Evolutionary conservation across 202 grass and related monocot species (phyloP).

Genomic region (Zizania palustris): DNA sequence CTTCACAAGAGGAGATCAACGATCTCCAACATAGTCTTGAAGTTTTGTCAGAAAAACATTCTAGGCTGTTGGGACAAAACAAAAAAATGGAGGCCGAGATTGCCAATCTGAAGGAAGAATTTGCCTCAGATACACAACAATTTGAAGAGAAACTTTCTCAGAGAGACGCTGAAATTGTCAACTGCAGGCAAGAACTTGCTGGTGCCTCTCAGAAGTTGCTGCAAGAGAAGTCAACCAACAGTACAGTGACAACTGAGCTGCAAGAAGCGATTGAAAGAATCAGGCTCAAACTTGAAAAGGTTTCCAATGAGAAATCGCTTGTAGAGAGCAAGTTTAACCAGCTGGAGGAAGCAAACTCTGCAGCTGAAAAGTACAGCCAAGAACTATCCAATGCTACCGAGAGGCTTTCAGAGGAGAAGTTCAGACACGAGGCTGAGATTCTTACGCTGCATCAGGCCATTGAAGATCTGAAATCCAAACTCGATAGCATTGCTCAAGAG

Average conservation of each 20-base stretch:
- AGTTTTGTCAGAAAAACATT: conserved; percentile 40
- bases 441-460: conserved; percentile 51
- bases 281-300: conserved; percentile 46
- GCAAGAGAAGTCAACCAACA: conserved; percentile 50
- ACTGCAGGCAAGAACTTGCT: conserved; percentile 55
- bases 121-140: conserved; percentile 38
- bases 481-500: conserved; percentile 47
- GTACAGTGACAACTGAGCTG: conserved; percentile 39
- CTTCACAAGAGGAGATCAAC: conserved; percentile 39
- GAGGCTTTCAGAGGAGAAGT: conserved; percentile 70
- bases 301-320: conserved; percentile 51
- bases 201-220: conserved; percentile 48
- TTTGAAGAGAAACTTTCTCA: conserved; percentile 42
- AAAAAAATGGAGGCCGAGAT: conserved; percentile 56
- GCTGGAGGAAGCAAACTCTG: conserved; percentile 42
- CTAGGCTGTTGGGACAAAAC: conserved; percentile 36
- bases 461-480: conserved; percentile 51
- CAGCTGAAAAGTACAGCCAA: conserved; percentile 54
- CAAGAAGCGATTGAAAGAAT: conserved; percentile 43
- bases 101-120: conserved; percentile 51
- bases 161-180: conserved; percentile 53
- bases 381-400: conserved; percentile 48
- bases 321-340: conserved; percentile 40
- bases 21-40: conserved; percentile 29
- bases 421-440: conserved; percentile 62